These are phyloP conservation scores for Acorus gramineus DNA, from an alignment of 106 monocot species.

Conservation along the genomic window DNA sequence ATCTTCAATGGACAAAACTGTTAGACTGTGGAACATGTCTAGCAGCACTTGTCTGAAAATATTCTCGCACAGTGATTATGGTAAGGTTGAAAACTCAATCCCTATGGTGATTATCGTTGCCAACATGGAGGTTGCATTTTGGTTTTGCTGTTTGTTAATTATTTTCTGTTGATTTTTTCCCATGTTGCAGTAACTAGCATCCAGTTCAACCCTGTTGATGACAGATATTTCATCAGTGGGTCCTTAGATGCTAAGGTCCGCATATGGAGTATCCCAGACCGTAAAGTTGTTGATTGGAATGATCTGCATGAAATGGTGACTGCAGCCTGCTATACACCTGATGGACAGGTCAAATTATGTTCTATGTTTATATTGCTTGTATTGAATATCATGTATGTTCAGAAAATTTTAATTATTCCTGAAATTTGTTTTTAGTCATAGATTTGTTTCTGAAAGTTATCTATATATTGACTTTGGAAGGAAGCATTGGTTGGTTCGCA, in stretches of 20 bases:
- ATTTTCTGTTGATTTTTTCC: neutral
- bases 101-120: neutral
- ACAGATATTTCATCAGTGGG: slow-evolving; percentile 91
- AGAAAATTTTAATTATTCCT: neutral
- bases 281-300: slow-evolving; percentile 91
- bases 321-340: slow-evolving; percentile 94
- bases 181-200: slow-evolving; percentile 84
- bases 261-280: slow-evolving; percentile 81
- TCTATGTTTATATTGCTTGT: neutral
- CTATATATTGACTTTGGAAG: slow-evolving; percentile 23
- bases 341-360: slow-evolving; percentile 63
- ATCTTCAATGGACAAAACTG: slow-evolving; percentile 94
- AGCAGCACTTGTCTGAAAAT: slow-evolving; percentile 63
- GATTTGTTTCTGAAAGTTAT: neutral
- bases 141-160: neutral
- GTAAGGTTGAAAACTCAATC: slow-evolving; percentile 15
- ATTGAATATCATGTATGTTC: neutral
- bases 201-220: slow-evolving; percentile 95
- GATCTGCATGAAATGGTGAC: slow-evolving; percentile 97
- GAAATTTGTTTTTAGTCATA: too few species aligned
- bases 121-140: slow-evolving; percentile 1
- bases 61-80: slow-evolving; percentile 81
- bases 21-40: slow-evolving; percentile 70
- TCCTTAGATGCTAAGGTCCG: slow-evolving; percentile 90
- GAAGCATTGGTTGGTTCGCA: slow-evolving; percentile 76